phyloP scores from a whole-genome alignment of 306 rosid species.

The Vigna trinervia region DNA sequence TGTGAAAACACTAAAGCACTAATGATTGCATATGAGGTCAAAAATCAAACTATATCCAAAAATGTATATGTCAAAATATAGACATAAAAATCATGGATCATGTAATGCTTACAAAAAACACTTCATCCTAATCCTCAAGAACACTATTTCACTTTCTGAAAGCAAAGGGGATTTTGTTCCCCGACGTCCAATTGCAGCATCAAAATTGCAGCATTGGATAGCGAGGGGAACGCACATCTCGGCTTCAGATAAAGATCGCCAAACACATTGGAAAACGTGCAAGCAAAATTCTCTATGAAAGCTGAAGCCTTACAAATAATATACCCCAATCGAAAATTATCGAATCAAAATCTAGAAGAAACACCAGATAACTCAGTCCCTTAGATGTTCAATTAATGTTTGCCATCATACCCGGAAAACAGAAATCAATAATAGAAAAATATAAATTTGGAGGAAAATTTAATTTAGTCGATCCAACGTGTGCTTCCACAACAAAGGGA shows the following conservation, averaged over 20 bases:
- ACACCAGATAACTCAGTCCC: conserved; percentile 71
- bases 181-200: conserved; percentile 79
- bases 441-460: accelerated
- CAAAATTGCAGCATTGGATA: conserved; percentile 58
- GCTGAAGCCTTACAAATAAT: conserved; percentile 44
- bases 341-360: background rate
- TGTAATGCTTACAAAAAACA: too few relatives aligned
- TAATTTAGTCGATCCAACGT: conserved; percentile 58
- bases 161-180: conserved; percentile 48
- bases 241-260: conserved; percentile 51
- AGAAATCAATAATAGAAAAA: background rate
- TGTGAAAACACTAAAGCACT: too few relatives aligned
- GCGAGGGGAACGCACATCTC: conserved; percentile 68
- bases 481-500: conserved; percentile 37
- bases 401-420: conserved; percentile 62
- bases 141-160: too few relatives aligned
- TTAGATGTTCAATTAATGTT: conserved; percentile 71
- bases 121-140: too few relatives aligned
- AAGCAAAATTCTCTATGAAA: conserved; percentile 24
- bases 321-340: background rate
- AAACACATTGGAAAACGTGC: conserved; percentile 38
- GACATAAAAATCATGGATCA: too few relatives aligned
- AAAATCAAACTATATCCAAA: too few relatives aligned
- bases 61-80: too few relatives aligned
- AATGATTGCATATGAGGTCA: too few relatives aligned